These are phyloP conservation scores for Moricandia moricandioides DNA, from an alignment of 345 rosid species.

Conservation along the genomic window DNA sequence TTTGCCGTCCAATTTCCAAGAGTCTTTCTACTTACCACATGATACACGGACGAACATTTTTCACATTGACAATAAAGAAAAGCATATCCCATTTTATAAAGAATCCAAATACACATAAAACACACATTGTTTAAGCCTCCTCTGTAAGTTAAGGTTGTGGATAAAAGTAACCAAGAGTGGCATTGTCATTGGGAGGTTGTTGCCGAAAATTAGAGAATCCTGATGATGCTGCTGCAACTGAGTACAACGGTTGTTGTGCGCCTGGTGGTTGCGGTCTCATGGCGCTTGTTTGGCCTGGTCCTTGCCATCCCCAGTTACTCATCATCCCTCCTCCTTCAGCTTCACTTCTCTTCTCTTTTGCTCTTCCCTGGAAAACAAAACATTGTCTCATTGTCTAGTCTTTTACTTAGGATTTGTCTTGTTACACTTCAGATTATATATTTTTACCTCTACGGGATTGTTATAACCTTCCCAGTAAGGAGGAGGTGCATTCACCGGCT, in stretches of 20 bases:
- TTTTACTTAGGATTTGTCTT: background rate
- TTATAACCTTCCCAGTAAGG: constrained; percentile 39
- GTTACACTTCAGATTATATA: background rate
- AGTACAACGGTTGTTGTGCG: constrained; percentile 18
- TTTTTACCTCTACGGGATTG: constrained; percentile 26
- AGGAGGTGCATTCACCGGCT: constrained; percentile 26
- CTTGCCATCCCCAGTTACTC: constrained; percentile 41
- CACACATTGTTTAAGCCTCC: background rate
- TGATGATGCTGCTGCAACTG: constrained; percentile 44
- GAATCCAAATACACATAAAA: background rate
- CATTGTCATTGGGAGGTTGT: constrained; percentile 32
- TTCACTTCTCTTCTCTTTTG: constrained; percentile 28
- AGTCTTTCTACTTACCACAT: background rate
- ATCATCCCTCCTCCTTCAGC: constrained; percentile 23
- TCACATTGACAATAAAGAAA: background rate
- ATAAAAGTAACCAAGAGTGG: constrained; percentile 26
- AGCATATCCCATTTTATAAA: constrained; percentile 1
- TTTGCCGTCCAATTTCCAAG: constrained; percentile 15
- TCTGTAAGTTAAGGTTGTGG: constrained; percentile 29
- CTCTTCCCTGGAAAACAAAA: constrained; percentile 22
- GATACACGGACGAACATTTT: background rate
- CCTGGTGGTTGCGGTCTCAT: constrained; percentile 25
- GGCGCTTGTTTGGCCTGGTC: constrained; percentile 25
- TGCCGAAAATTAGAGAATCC: constrained; percentile 43
- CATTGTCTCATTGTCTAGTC: background rate